Evolutionary conservation across 495 filamentous ascomycete species (phyloP).

Genomic region (Pyronema omphalodes): DNA sequence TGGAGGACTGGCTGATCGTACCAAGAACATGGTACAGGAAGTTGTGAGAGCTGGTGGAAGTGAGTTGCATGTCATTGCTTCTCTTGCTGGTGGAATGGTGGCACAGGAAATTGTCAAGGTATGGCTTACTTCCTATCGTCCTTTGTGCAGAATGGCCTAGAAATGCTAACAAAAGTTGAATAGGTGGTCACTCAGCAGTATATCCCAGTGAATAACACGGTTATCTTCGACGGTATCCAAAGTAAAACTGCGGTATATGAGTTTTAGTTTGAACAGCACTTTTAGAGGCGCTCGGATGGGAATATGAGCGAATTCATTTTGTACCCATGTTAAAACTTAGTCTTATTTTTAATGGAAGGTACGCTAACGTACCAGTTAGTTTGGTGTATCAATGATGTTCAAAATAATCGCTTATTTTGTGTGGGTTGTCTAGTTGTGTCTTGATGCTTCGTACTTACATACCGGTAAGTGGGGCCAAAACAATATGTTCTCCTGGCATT

Average conservation of each 20-base stretch:
- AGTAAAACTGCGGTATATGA: slow-evolving; percentile 58
- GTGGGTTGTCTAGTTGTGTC: too few relatives aligned
- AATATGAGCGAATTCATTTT: too few relatives aligned
- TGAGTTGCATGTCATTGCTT: slow-evolving; percentile 89
- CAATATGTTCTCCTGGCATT: too few relatives aligned
- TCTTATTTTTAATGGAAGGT: too few relatives aligned
- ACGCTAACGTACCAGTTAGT: too few relatives aligned
- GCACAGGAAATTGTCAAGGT: slow-evolving; percentile 88
- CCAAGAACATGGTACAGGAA: slow-evolving; percentile 28
- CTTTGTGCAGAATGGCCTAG: background rate
- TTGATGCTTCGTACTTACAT: too few relatives aligned
- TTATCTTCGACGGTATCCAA: slow-evolving; percentile 74
- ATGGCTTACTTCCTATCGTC: background rate
- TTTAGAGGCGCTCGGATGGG: too few relatives aligned
- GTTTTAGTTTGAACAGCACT: slow-evolving; percentile 5
- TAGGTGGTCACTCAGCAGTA: slow-evolving; percentile 83
- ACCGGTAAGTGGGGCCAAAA: too few relatives aligned
- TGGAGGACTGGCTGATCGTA: slow-evolving; percentile 28
- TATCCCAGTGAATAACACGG: slow-evolving; percentile 81
- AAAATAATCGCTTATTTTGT: too few relatives aligned
- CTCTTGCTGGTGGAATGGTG: slow-evolving; percentile 75
- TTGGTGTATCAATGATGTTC: too few relatives aligned
- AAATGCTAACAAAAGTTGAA: background rate
- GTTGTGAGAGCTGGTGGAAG: slow-evolving; percentile 40
- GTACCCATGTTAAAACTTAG: too few relatives aligned